Evolutionary conservation across 2,329 filamentous ascomycete genomes (phyloP).

Genomic region (Fusarium austroafricanum): DNA sequence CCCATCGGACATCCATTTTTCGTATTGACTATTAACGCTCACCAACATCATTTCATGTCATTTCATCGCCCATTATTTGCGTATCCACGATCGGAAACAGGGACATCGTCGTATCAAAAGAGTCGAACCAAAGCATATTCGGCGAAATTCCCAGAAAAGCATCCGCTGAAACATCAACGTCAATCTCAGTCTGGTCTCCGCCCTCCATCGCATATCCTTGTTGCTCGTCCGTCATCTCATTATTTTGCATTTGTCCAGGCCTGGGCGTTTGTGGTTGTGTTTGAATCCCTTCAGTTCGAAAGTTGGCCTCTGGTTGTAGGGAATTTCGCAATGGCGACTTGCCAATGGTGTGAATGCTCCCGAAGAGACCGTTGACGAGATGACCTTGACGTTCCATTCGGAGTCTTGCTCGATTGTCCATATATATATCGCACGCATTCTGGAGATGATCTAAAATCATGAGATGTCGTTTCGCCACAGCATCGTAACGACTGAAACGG

Average conservation of each 20-base stretch:
- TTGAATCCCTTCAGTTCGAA: background rate
- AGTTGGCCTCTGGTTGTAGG: background rate
- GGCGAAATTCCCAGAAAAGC: slow-evolving; percentile 41
- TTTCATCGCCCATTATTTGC: slow-evolving; percentile 25
- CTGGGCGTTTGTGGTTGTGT: slow-evolving; percentile 8
- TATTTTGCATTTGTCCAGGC: background rate
- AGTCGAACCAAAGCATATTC: slow-evolving; percentile 45
- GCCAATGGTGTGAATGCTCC: slow-evolving; percentile 40
- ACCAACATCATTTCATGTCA: background rate
- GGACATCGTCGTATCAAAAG: slow-evolving; percentile 44
- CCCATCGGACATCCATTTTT: background rate
- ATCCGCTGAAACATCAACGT: slow-evolving; percentile 25
- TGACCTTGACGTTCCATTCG: slow-evolving; percentile 42
- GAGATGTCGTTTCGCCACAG: slow-evolving; percentile 40
- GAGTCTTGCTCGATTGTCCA: slow-evolving; percentile 37
- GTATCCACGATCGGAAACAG: slow-evolving; percentile 44
- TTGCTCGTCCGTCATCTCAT: slow-evolving; percentile 9
- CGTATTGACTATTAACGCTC: background rate
- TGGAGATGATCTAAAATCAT: slow-evolving; percentile 43
- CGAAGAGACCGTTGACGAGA: slow-evolving; percentile 42
- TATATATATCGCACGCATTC: slow-evolving; percentile 38
- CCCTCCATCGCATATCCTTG: background rate
- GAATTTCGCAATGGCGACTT: slow-evolving; percentile 12
- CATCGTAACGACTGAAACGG: slow-evolving; percentile 36
- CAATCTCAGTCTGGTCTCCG: slow-evolving; percentile 24